Evolutionary conservation across 805 yeast genomes (phyloP).

Genomic region (Candida suzukii): DNA sequence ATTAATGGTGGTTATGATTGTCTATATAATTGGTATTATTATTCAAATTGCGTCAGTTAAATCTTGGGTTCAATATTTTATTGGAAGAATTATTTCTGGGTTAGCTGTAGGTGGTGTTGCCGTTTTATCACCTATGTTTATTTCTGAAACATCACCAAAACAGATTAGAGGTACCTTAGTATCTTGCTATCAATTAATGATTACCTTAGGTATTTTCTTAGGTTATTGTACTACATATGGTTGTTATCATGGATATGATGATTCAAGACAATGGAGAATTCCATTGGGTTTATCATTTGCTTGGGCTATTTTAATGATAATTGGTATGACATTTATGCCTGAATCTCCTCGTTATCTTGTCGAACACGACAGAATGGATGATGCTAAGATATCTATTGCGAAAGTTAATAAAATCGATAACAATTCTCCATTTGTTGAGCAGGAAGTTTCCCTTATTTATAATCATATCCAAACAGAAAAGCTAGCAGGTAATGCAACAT

Average conservation of each 20-base stretch:
- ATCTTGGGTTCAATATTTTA: conserved; percentile 56
- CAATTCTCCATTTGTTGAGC: conserved; percentile 48
- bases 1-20: conserved; percentile 42
- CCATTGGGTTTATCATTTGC: conserved; percentile 47
- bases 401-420: conserved; percentile 47
- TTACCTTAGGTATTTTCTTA: conserved; percentile 63
- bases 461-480: conserved; percentile 58
- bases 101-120: conserved; percentile 49
- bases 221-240: conserved; percentile 67
- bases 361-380: conserved; percentile 40
- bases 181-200: conserved; percentile 61
- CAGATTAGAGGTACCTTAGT: conserved; percentile 66
- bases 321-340: conserved; percentile 54
- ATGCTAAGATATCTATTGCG: conserved; percentile 50
- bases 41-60: conserved; percentile 50
- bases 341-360: conserved; percentile 65
- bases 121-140: conserved; percentile 50
- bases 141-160: conserved; percentile 66
- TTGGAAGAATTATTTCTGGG: conserved; percentile 56
- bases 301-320: conserved; percentile 44
- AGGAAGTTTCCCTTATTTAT: conserved; percentile 46
- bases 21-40: conserved; percentile 55
- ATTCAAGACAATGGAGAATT: conserved; percentile 60
- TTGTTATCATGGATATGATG: conserved; percentile 41
- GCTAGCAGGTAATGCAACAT: conserved; percentile 56